Evolutionary conservation across 2,329 filamentous ascomycete genomes (phyloP).

Genomic region (Lasiodiplodia hormozganensis): DNA sequence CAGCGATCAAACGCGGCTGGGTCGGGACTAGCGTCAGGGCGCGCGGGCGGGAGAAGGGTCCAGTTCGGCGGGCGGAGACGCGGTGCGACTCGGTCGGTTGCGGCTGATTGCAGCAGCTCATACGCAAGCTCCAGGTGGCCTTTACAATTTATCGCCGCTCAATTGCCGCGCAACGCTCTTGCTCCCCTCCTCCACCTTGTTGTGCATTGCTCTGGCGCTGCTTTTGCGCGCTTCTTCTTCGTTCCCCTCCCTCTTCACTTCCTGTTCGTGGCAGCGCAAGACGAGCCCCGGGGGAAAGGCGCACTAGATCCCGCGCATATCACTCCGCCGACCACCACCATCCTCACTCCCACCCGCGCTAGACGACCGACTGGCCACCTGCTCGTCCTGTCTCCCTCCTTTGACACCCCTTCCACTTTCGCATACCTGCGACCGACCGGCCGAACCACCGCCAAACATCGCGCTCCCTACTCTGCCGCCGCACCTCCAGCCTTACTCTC

Average conservation of each 20-base stretch:
- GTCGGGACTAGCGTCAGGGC: conserved; percentile 3
- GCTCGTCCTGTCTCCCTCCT: not conserved
- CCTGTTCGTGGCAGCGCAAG: conserved; percentile 6
- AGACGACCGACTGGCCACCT: not conserved
- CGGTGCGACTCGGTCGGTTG: conserved; percentile 12
- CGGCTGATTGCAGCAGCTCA: conserved; percentile 17
- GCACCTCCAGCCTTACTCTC: not conserved
- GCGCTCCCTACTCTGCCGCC: not conserved
- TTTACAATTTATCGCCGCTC: conserved; percentile 23
- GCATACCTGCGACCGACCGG: not conserved
- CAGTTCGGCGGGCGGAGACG: conserved; percentile 2
- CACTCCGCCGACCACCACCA: not conserved
- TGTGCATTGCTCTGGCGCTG: conserved; percentile 7
- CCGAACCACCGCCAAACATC: not conserved
- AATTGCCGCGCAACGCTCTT: conserved; percentile 9
- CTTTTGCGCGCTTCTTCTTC: not conserved
- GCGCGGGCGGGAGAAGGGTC: not conserved
- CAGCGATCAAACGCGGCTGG: conserved; percentile 4
- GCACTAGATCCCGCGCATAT: not conserved
- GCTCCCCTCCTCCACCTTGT: not conserved
- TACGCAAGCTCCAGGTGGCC: conserved; percentile 27
- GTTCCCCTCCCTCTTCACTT: conserved; percentile 1
- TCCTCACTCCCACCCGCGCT: not conserved
- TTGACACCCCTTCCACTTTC: not conserved
- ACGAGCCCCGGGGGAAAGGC: not conserved